These are phyloP conservation scores for Viola pubescens DNA, from an alignment of 441 rosid genomes.

Conservation along the genomic window DNA sequence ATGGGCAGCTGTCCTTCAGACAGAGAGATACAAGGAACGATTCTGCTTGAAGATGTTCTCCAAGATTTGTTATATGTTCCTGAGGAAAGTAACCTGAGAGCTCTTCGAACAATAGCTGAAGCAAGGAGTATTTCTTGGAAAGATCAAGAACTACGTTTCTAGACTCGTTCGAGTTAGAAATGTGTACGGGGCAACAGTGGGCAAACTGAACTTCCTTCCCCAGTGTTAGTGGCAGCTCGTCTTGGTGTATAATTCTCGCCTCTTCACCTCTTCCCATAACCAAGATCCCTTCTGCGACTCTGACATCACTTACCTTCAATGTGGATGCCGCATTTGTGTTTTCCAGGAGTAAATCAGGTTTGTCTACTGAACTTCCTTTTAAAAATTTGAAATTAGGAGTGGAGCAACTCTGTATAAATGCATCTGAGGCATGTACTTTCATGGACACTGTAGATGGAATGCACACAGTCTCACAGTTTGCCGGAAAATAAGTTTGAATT, in stretches of 20 bases:
- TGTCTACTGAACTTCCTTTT: slow-evolving; percentile 18
- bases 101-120: slow-evolving; percentile 28
- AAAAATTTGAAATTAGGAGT: slow-evolving; percentile 65
- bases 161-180: slow-evolving; percentile 12
- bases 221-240: slow-evolving; percentile 44
- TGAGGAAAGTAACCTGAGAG: slow-evolving; percentile 30
- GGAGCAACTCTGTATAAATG: slow-evolving; percentile 49
- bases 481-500: slow-evolving; percentile 63
- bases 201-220: slow-evolving; percentile 45
- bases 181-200: slow-evolving; percentile 47
- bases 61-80: slow-evolving; percentile 33
- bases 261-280: slow-evolving; percentile 45
- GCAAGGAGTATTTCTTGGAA: slow-evolving; percentile 17
- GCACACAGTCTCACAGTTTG: slow-evolving; percentile 60
- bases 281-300: slow-evolving; percentile 54
- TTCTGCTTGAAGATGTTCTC: slow-evolving; percentile 44
- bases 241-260: slow-evolving; percentile 67
- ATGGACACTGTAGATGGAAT: slow-evolving; percentile 50
- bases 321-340: slow-evolving; percentile 10
- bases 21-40: slow-evolving; percentile 46
- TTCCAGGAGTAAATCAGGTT: slow-evolving; percentile 24
- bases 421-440: slow-evolving; percentile 58
- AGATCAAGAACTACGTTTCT: slow-evolving; percentile 9
- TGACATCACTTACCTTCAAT: slow-evolving; percentile 51
- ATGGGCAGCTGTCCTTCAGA: slow-evolving; percentile 47